A percentile compares a stretch with the other conserved stretches of the same genome.
Evolutionary conservation across 768 basidiomycete species (phyloP).

Genomic region (Auricularia auricula-judae): DNA sequence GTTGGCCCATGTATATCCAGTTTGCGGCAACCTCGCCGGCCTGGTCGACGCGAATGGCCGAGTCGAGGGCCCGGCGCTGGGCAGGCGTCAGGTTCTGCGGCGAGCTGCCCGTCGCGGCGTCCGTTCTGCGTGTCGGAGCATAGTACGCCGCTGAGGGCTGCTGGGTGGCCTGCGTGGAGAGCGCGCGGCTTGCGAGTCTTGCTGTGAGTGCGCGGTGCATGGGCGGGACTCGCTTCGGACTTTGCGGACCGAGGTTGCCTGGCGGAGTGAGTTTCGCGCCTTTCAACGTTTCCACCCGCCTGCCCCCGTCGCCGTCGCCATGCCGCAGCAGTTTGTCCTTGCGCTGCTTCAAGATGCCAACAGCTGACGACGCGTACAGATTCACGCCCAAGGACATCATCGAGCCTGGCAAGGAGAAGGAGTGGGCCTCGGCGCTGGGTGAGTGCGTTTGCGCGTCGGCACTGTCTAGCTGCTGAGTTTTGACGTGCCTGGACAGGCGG

Average conservation of each 20-base stretch:
- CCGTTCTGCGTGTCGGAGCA: background rate
- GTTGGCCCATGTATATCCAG: constrained; percentile 88
- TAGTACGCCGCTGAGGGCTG: constrained; percentile 38
- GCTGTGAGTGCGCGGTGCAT: background rate
- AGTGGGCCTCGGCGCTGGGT: constrained; percentile 65
- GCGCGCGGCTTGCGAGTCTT: background rate
- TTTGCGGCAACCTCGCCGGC: constrained; percentile 95
- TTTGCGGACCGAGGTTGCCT: background rate
- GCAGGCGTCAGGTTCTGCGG: constrained; percentile 38
- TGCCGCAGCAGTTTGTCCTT: background rate
- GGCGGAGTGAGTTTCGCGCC: background rate
- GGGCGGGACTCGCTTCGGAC: background rate
- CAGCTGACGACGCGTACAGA: background rate
- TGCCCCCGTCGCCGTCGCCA: background rate
- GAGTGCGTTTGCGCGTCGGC: background rate
- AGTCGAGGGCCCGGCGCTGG: constrained; percentile 44
- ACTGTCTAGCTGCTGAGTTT: background rate
- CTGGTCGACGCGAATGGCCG: constrained; percentile 82
- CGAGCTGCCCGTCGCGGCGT: constrained; percentile 21
- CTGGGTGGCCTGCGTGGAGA: constrained; percentile 12
- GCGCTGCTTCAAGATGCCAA: background rate
- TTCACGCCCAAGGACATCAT: background rate
- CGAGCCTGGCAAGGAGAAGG: constrained; percentile 3
- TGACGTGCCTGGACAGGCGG: constrained; percentile 34
- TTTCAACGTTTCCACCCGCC: background rate